phyloP scores from a whole-genome alignment of 225 moss, liverwort and hornwort species.

The Antitrichia curtipendula region DNA sequence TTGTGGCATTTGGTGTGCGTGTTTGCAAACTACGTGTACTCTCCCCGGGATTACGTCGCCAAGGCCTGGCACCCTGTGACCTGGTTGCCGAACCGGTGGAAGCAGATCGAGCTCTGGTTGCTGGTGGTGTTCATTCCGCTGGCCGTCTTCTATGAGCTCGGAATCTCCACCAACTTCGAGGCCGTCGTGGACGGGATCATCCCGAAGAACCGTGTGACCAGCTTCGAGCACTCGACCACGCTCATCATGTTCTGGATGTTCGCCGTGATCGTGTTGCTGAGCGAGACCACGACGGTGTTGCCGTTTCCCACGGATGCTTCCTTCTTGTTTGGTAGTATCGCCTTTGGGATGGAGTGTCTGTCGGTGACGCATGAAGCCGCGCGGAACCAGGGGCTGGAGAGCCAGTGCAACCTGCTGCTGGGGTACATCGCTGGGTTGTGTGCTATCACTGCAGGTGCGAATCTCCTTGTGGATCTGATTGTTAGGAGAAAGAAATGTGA shows the following conservation, averaged over 20 bases:
- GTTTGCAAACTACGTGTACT: slow-evolving; percentile 44
- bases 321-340: slow-evolving; percentile 66
- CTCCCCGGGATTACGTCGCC: slow-evolving; percentile 66
- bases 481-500: not conserved
- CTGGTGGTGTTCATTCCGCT: slow-evolving; percentile 58
- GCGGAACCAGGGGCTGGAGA: slow-evolving; percentile 67
- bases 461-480: not conserved
- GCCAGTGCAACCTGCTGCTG: slow-evolving; percentile 68
- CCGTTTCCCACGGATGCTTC: slow-evolving; percentile 66
- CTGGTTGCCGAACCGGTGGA: slow-evolving; percentile 44
- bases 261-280: slow-evolving; percentile 54
- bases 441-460: slow-evolving; percentile 44
- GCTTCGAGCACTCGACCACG: slow-evolving; percentile 77
- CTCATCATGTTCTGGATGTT: slow-evolving; percentile 89
- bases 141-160: slow-evolving; percentile 84
- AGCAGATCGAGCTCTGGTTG: slow-evolving; percentile 73
- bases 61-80: slow-evolving; percentile 73
- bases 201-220: slow-evolving; percentile 64
- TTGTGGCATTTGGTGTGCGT: slow-evolving; percentile 63
- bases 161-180: slow-evolving; percentile 65
- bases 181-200: slow-evolving; percentile 62
- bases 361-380: slow-evolving; percentile 64
- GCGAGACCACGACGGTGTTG: slow-evolving; percentile 57
- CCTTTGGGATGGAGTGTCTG: slow-evolving; percentile 70
- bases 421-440: slow-evolving; percentile 52